Conservation (phyloP, 208 protist species). For the Angomonas deanei region DNA sequence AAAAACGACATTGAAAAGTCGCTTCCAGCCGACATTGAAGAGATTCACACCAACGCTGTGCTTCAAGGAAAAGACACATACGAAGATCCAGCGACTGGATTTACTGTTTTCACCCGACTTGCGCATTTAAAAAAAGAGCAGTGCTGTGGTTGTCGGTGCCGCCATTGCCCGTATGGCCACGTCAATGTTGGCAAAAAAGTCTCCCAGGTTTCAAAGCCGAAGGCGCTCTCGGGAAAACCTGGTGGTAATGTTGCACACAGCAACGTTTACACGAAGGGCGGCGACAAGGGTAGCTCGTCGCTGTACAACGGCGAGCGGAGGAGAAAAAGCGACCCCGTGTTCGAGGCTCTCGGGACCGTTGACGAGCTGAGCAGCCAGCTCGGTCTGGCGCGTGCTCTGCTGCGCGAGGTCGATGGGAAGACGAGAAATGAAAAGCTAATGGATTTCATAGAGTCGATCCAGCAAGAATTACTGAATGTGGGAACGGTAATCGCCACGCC, state of each 20-base stretch:
- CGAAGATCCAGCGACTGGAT: conserved; percentile 37
- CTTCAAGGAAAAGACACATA: conserved; percentile 26
- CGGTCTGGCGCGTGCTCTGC: conserved; percentile 25
- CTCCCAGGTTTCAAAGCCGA: background rate
- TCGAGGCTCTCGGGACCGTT: conserved; percentile 55
- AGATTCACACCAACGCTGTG: conserved; percentile 21
- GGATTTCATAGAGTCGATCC: conserved; percentile 17
- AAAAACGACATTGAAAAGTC: conserved; percentile 21
- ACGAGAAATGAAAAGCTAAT: conserved; percentile 15
- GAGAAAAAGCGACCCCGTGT: conserved; percentile 45
- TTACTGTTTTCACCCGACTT: conserved; percentile 41
- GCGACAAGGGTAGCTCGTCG: conserved; percentile 53
- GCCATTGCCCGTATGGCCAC: conserved; percentile 56
- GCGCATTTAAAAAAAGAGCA: conserved; percentile 19
- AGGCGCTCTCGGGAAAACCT: background rate
- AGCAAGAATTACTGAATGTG: conserved; percentile 63
- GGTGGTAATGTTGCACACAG: conserved; percentile 13
- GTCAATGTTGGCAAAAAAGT: conserved; percentile 21
- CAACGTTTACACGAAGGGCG: conserved; percentile 48
- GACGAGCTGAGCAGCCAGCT: conserved; percentile 64
- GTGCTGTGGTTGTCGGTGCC: conserved; percentile 43
- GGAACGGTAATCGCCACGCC: conserved; percentile 65
- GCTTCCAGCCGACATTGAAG: conserved; percentile 16
- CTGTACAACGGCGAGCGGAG: conserved; percentile 58
- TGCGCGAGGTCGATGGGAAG: conserved; percentile 12